Percentiles rank a stretch among this genome's conserved stretches.
Conservation (phyloP, 805 yeast genomes). For the Blastobotrys peoriensis region DNA sequence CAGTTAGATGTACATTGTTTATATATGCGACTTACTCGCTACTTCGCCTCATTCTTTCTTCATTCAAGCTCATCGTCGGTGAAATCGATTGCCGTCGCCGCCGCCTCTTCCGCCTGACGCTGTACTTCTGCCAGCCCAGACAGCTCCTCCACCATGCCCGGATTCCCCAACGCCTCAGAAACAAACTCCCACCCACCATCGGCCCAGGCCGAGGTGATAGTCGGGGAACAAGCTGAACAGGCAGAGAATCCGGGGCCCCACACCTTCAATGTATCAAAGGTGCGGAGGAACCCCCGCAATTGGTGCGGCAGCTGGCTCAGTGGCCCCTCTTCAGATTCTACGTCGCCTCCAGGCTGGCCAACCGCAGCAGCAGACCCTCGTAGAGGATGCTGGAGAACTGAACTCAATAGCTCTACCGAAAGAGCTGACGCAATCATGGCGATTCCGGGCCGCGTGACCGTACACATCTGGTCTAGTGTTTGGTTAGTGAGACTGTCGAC, state of each 20-base stretch:
- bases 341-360: constrained; percentile 16
- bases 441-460: constrained; percentile 95
- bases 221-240: constrained; percentile 82
- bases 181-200: constrained; percentile 78
- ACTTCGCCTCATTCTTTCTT: too few relatives aligned
- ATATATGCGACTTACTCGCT: too few relatives aligned
- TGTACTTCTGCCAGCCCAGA: constrained; percentile 78
- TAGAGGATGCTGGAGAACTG: constrained; percentile 61
- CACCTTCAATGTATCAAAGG: constrained; percentile 57
- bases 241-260: constrained; percentile 64
- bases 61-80: not conserved
- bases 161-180: constrained; percentile 56
- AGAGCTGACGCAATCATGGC: constrained; percentile 81
- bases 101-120: constrained; percentile 52
- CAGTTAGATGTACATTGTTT: too few relatives aligned
- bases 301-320: constrained; percentile 80
- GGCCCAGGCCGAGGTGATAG: constrained; percentile 48
- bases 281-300: constrained; percentile 74
- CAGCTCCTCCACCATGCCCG: constrained; percentile 62
- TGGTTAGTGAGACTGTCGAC: constrained; percentile 79
- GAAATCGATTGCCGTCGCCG: not conserved
- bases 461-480: constrained; percentile 96
- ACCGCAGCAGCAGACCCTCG: constrained; percentile 40
- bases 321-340: constrained; percentile 31
- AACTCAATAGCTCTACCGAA: constrained; percentile 77